Evolutionary conservation across 768 basidiomycete species (phyloP).

Genomic region (Tephrocybe sp.): DNA sequence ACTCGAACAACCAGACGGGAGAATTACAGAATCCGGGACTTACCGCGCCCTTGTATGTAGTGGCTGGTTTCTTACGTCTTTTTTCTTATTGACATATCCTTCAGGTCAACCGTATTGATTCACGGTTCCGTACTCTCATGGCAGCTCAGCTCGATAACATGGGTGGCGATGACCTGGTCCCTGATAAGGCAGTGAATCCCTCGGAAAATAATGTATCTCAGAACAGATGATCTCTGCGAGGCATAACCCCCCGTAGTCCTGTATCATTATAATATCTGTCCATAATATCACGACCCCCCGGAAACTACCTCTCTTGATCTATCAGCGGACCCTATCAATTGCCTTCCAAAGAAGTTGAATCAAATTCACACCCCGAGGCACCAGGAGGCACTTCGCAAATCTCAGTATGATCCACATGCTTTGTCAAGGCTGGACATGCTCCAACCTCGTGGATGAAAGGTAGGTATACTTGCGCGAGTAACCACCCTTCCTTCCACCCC

Average conservation of each 20-base stretch:
- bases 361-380: too few species aligned
- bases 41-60: slow-evolving; percentile 71
- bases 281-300: slow-evolving; percentile 3
- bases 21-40: slow-evolving; percentile 79
- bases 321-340: too few species aligned
- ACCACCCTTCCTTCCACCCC: slow-evolving; percentile 2
- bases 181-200: background rate
- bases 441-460: slow-evolving; percentile 15
- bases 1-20: slow-evolving; percentile 52
- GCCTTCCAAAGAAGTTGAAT: too few species aligned
- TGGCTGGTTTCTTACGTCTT: background rate
- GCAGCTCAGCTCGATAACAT: slow-evolving; percentile 78
- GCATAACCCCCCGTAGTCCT: background rate
- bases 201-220: background rate
- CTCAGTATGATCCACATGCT: slow-evolving; percentile 12
- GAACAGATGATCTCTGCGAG: background rate
- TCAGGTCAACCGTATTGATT: slow-evolving; percentile 66
- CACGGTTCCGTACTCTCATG: slow-evolving; percentile 86
- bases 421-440: slow-evolving; percentile 12
- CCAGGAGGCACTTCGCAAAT: too few species aligned
- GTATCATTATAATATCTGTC: background rate
- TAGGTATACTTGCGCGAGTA: background rate
- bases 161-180: slow-evolving; percentile 26
- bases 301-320: background rate
- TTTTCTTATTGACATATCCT: slow-evolving; percentile 1